These are phyloP conservation scores for Elongisporangium prolatum DNA, from an alignment of 352 stramenopile species.

Conservation along the genomic window DNA sequence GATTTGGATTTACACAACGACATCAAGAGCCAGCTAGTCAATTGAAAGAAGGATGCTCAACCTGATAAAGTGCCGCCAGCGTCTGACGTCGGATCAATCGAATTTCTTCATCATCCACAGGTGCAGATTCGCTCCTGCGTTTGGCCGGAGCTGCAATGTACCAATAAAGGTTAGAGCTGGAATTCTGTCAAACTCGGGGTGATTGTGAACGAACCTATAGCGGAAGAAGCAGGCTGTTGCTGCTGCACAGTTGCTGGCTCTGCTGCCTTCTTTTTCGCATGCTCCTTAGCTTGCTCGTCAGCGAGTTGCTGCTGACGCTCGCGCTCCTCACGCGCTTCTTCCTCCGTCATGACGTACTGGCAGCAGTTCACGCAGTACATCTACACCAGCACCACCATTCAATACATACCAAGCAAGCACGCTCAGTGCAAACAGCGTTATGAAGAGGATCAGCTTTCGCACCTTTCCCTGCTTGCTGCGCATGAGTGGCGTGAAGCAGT, in stretches of 20 bases:
- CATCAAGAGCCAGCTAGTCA: conserved; percentile 6
- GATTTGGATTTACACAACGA: neutral
- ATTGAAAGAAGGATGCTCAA: conserved; percentile 53
- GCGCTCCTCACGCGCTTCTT: conserved; percentile 41
- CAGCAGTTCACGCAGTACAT: conserved; percentile 80
- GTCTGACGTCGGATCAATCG: conserved; percentile 47
- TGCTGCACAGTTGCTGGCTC: conserved; percentile 38
- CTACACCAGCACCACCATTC: conserved; percentile 9
- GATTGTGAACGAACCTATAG: conserved; percentile 7
- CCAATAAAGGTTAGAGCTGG: conserved; percentile 3
- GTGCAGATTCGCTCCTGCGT: conserved; percentile 40
- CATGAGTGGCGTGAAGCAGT: conserved; percentile 79
- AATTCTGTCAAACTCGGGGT: conserved; percentile 11
- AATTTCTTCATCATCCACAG: conserved; percentile 32
- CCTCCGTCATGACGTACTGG: conserved; percentile 70
- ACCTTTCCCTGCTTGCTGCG: conserved; percentile 69
- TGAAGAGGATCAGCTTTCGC: neutral
- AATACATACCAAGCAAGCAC: neutral
- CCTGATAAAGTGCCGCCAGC: conserved; percentile 63
- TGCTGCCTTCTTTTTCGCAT: conserved; percentile 28
- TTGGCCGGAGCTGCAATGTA: conserved; percentile 21
- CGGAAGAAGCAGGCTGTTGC: conserved; percentile 10
- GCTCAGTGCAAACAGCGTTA: neutral
- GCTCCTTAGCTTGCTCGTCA: conserved; percentile 34
- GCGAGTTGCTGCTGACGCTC: conserved; percentile 23